Base-by-base conservation (phyloP, 2,329 filamentous ascomycete species). In the Aspergillus sp. region DNA sequence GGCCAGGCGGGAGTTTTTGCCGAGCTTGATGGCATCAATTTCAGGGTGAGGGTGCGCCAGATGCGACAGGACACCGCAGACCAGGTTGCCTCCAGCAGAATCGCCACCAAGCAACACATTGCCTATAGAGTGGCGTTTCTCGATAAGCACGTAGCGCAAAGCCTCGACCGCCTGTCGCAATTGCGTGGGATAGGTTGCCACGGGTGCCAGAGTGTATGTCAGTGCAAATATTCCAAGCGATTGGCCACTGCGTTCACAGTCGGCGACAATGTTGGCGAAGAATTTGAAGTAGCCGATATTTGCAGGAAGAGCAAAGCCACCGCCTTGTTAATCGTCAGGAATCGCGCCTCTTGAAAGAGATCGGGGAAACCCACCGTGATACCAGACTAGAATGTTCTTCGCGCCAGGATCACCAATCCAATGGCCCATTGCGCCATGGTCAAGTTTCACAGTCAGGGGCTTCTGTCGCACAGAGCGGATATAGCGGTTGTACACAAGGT, bases 171-270 rank as follows among this genome's bases (percentile, higher is more conserved):
- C 75, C 59, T 80, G 74, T 30, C 68, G 68, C 17, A 80, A 65
- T 57, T 79, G 77, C 1, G 70, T 76, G 4, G 78, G 78, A 54
- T 79, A 80, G 2, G 70, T 71, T 6, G 70, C 77, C 11, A 70
- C 61, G 0, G 78, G 78, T 0, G 83, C 78, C n/a, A 87, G 78
- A 24, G 81, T 82, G 70, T 88, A 88, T 40, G 80, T 79, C n/a
- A 86, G 75, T 22, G 83, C 70, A 49, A 86, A 77, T 48, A 82
- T 70, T 17, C 82, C 76, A 30, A 83, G 70, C 33, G 75, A 73
- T 51, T 77, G 42, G 77, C 78, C 27, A 67, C 62, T 45, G 8
- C 69, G 68, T n/a, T 71, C 66, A 19, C 82, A 68, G n/a, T 75
- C 69, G 39, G 75, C 69, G 51, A 78, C 70, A 33, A 83, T 69